phyloP scores from a whole-genome alignment of 108 stramenopile species.

The Pseudonitzschia multistriata region DNA sequence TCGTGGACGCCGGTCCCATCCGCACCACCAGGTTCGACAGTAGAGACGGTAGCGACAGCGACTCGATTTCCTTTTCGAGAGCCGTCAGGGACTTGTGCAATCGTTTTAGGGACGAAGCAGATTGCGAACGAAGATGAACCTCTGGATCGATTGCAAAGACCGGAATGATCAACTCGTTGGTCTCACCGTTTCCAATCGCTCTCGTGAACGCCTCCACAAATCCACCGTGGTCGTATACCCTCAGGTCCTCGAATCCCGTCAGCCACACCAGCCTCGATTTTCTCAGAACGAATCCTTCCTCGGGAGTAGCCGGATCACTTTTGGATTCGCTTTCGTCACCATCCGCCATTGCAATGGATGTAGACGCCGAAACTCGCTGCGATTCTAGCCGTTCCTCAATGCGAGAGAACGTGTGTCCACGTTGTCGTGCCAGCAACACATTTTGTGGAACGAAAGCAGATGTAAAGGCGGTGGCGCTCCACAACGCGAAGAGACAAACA shows the following conservation, averaged over 20 bases:
- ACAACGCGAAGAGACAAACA: not conserved
- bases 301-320: not conserved
- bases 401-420: not conserved
- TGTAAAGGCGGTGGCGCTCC: not conserved
- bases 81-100: constrained; percentile 4
- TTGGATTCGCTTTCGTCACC: not conserved
- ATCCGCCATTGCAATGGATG: not conserved
- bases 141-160: constrained; percentile 10
- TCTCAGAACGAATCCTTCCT: not conserved
- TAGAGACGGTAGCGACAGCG: not conserved
- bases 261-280: constrained; percentile 10
- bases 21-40: not conserved
- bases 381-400: not conserved
- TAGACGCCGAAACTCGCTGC: not conserved
- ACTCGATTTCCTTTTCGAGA: not conserved
- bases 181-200: not conserved
- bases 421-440: not conserved
- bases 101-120: not conserved
- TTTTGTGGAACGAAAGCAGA: not conserved
- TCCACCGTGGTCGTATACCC: constrained; percentile 11
- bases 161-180: constrained; percentile 7
- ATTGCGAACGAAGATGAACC: constrained; percentile 7
- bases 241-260: constrained; percentile 11
- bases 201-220: not conserved
- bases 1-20: not conserved